These are phyloP conservation scores for Beauveria pseudobassiana DNA, from an alignment of 2,329 filamentous ascomycete genomes.

Conservation along the genomic window DNA sequence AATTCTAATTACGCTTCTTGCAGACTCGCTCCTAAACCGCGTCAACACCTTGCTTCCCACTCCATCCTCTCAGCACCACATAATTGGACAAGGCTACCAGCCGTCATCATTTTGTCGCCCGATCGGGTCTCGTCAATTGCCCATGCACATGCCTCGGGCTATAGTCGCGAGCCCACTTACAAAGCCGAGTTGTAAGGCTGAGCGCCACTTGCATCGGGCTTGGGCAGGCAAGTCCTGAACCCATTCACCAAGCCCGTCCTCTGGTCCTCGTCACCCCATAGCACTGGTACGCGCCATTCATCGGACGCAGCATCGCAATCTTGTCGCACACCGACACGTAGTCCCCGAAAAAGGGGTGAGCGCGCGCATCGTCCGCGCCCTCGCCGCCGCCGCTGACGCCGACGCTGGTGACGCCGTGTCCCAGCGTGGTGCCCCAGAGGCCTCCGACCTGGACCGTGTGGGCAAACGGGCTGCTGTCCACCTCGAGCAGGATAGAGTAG, in stretches of 20 bases:
- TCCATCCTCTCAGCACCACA: neutral
- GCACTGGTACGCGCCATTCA: slow-evolving; percentile 34
- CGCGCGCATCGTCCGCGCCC: slow-evolving; percentile 25
- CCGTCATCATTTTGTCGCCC: neutral
- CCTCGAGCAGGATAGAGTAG: slow-evolving; percentile 51
- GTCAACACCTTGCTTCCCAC: neutral
- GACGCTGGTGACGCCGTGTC: slow-evolving; percentile 41
- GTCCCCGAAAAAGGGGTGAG: slow-evolving; percentile 48
- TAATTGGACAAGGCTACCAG: neutral
- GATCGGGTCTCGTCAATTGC: neutral
- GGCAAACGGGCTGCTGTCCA: slow-evolving; percentile 31
- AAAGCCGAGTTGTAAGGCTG: neutral
- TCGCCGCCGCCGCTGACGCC: neutral
- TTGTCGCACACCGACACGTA: slow-evolving; percentile 34
- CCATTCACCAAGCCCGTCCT: slow-evolving; percentile 32
- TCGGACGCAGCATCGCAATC: slow-evolving; percentile 28
- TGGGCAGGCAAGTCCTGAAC: slow-evolving; percentile 15
- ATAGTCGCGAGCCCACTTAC: neutral
- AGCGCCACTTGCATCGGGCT: neutral
- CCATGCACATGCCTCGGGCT: neutral
- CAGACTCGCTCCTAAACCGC: neutral
- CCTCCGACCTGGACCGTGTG: slow-evolving; percentile 42
- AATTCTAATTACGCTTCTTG: neutral
- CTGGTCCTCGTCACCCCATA: slow-evolving; percentile 32
- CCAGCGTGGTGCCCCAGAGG: slow-evolving; percentile 48